phyloP scores from a whole-genome alignment of 768 basidiomycete genomes.

The Kwoniella sp. region DNA sequence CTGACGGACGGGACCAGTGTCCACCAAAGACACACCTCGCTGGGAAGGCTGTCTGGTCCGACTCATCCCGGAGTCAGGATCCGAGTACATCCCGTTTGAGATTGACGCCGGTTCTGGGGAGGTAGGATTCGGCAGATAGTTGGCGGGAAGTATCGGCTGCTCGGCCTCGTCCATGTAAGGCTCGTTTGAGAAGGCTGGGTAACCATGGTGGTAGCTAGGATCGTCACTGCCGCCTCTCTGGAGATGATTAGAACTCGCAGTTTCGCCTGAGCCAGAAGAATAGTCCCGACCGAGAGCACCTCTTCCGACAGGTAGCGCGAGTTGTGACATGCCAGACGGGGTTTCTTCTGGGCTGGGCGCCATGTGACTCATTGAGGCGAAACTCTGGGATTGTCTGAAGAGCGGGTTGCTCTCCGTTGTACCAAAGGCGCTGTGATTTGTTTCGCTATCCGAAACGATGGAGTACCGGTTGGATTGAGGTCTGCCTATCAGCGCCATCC shows the following conservation, averaged over 20 bases:
- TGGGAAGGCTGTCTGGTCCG: conserved; percentile 51
- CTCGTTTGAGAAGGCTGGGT: conserved; percentile 21
- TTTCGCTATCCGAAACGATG: conserved; percentile 70
- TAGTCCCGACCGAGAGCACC: conserved; percentile 42
- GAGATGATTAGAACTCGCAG: conserved; percentile 22
- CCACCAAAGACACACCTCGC: conserved; percentile 74
- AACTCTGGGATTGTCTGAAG: conserved; percentile 40
- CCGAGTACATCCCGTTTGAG: conserved; percentile 48
- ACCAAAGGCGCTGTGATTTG: conserved; percentile 51
- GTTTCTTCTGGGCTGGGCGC: conserved; percentile 48
- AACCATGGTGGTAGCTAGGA: conserved; percentile 16
- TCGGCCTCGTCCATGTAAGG: conserved; percentile 33
- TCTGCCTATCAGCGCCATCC: too few relatives aligned
- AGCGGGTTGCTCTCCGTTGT: conserved; percentile 36
- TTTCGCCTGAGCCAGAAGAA: conserved; percentile 47
- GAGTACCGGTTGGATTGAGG: conserved; percentile 61
- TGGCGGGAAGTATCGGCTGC: conserved; percentile 32
- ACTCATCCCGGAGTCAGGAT: conserved; percentile 45
- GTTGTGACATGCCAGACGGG: conserved; percentile 60
- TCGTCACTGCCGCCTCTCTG: conserved; percentile 29
- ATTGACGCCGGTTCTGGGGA: conserved; percentile 48
- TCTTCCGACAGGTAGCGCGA: conserved; percentile 35
- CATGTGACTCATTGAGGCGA: conserved; percentile 39
- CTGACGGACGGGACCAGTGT: conserved; percentile 78
- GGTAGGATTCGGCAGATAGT: conserved; percentile 33